Conservation (phyloP, 2,329 filamentous ascomycete species). For the Penicillium capsulatum region DNA sequence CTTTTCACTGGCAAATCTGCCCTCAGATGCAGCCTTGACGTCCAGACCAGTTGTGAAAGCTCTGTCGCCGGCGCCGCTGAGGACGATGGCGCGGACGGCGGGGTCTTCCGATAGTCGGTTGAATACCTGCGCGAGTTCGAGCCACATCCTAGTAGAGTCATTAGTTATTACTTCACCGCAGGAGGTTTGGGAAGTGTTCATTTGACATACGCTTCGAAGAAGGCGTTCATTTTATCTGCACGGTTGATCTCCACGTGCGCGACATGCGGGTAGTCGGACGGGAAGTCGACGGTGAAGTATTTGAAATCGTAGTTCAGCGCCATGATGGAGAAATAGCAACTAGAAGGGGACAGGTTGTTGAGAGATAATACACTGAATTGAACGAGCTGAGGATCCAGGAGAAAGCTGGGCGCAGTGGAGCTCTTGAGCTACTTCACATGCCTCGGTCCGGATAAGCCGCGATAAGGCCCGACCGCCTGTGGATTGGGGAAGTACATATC, state of each 20-base stretch:
- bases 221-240: constrained; percentile 81
- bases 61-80: constrained; percentile 75
- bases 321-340: constrained; percentile 25
- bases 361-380: not conserved
- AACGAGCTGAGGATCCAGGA: not conserved
- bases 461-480: constrained; percentile 5
- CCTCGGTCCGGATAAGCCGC: constrained; percentile 12
- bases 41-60: constrained; percentile 87
- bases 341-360: too few species aligned
- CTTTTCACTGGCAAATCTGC: constrained; percentile 42
- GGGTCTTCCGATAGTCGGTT: constrained; percentile 65
- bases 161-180: constrained; percentile 1
- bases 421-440: constrained; percentile 6
- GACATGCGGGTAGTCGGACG: constrained; percentile 58
- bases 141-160: constrained; percentile 64
- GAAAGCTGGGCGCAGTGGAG: not conserved
- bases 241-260: constrained; percentile 92
- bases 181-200: not conserved
- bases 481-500: not conserved
- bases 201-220: constrained; percentile 59
- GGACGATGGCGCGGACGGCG: constrained; percentile 68
- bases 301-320: constrained; percentile 33
- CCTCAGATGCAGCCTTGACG: constrained; percentile 63
- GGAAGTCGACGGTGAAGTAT: constrained; percentile 70
- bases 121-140: constrained; percentile 72